A percentile compares a stretch with the other conserved stretches of the same genome.
Evolutionary conservation across 495 filamentous ascomycete genomes (phyloP).

Genomic region (Xanthoparmelia taractica): DNA sequence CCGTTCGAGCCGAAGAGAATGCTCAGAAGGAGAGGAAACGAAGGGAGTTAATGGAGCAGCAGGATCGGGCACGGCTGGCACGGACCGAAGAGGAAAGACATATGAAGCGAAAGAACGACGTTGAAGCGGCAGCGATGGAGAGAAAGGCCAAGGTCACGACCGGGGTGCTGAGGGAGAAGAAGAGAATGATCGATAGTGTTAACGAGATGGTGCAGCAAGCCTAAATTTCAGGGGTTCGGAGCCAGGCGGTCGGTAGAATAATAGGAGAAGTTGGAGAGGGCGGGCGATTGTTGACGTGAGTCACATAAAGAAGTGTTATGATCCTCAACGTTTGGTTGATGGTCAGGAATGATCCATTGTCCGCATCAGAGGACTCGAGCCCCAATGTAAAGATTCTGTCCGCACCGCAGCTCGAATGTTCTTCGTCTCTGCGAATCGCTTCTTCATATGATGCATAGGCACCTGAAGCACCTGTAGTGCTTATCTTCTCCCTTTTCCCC

Average conservation of each 20-base stretch:
- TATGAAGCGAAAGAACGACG: constrained; percentile 2
- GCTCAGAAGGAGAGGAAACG: not conserved
- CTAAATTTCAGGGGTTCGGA: constrained; percentile 4
- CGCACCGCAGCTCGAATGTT: too few species aligned
- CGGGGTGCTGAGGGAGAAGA: constrained; percentile 4
- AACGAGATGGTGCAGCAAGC: constrained; percentile 2
- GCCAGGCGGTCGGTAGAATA: constrained; percentile 11
- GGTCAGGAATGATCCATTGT: too few species aligned
- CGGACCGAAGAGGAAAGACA: constrained; percentile 7
- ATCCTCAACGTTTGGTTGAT: too few species aligned
- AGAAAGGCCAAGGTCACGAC: not conserved
- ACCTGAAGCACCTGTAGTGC: too few species aligned
- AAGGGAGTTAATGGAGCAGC: not conserved
- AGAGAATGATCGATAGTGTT: constrained; percentile 10
- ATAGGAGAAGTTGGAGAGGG: constrained; percentile 13
- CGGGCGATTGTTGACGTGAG: not conserved
- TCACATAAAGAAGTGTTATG: too few species aligned
- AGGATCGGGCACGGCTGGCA: not conserved
- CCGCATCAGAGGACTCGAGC: too few species aligned
- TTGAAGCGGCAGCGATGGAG: constrained; percentile 4
- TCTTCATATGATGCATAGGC: too few species aligned
- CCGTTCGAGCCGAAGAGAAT: constrained; percentile 7
- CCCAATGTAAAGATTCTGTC: too few species aligned
- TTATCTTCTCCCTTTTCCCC: too few species aligned
- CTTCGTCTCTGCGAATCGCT: too few species aligned